Evolutionary conservation across 176 grass and related monocot species (phyloP), one percentile per base, ranked within the genome.

Genomic region (Aechmea fasciata): DNA sequence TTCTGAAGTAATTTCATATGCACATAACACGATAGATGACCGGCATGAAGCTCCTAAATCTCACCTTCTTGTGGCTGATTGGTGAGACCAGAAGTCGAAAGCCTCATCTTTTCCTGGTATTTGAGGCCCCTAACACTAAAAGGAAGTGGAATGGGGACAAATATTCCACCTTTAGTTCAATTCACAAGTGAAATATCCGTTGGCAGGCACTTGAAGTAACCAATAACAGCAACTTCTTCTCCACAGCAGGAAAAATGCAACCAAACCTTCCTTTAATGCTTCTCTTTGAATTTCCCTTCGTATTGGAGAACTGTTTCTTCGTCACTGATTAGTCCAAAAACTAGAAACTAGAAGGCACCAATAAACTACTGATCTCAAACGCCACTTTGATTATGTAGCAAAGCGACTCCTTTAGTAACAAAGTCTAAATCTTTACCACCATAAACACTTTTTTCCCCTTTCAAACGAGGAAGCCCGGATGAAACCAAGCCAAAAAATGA

Each of bases 31-130:
- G 63, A 79, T 51, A 55, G 19, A 22, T 53, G 26, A 75, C 8
- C 65, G 15, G 66, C 14, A 49, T 68, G 13, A 48, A 67, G 47
- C 63, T 75, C 67, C 19, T 25, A 68, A 62, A 73, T 55, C 81
- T 83, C n/a, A 83, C 81, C 81, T 78, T 83, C 74, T 66, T 77
- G 81, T 5, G 75, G 63, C 63, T 77, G 81, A 73, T 83, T 73
- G 24, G 13, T 49, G 29, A 83, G 41, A 78, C 74, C 74, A 26
- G 81, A 73, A 6, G 81, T 53, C 13, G 81, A 83, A n/a, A 77
- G 62, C 75, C 71, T 83, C 81, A 83, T 83, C 51, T 72, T 77
- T 72, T 53, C 48, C 50, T 48, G 49, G 13, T 14, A 75, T 68
- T 24, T 50, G 11, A 13, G 59, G 70, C 65, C 47, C 19, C 57